phyloP scores from a whole-genome alignment of 2,329 filamentous ascomycete genomes.

The Fusarium devonianum region DNA sequence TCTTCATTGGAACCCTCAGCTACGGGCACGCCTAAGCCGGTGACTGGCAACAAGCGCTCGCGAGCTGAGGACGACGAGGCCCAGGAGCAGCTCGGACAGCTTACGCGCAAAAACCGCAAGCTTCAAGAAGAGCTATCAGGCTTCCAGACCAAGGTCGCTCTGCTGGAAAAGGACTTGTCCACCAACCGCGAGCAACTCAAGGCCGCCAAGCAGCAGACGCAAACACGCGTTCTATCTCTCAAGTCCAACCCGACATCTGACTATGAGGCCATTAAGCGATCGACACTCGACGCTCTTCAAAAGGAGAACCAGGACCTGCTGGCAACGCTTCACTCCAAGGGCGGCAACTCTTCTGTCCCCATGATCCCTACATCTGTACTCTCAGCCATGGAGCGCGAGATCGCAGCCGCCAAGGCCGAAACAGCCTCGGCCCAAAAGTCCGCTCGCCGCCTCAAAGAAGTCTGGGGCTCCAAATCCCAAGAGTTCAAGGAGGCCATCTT shows the following conservation, averaged over 20 bases:
- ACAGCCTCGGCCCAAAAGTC: constrained; percentile 81
- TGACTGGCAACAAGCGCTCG: constrained; percentile 68
- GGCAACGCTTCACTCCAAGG: constrained; percentile 66
- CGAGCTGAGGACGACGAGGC: constrained; percentile 67
- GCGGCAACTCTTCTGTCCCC: constrained; percentile 55
- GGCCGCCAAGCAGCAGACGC: constrained; percentile 68
- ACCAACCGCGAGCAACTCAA: constrained; percentile 77
- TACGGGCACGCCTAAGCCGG: constrained; percentile 47
- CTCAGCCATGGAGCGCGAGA: constrained; percentile 75
- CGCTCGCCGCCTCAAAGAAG: constrained; percentile 85
- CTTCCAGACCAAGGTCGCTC: constrained; percentile 71
- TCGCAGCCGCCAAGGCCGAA: constrained; percentile 74
- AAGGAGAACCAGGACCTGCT: constrained; percentile 87
- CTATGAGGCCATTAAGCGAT: constrained; percentile 82
- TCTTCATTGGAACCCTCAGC: constrained; percentile 63
- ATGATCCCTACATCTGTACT: constrained; percentile 80
- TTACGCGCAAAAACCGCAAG: constrained; percentile 86
- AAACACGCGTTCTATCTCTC: constrained; percentile 83
- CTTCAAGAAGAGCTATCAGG: constrained; percentile 79
- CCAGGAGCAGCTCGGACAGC: constrained; percentile 78
- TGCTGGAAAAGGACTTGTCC: constrained; percentile 78
- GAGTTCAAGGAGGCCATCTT: constrained; percentile 97
- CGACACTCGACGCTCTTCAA: constrained; percentile 78
- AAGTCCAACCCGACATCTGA: constrained; percentile 92
- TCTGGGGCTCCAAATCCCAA: constrained; percentile 87